Evolutionary conservation across 257 asterid genomes (phyloP).

Genomic region (Avicennia marina): DNA sequence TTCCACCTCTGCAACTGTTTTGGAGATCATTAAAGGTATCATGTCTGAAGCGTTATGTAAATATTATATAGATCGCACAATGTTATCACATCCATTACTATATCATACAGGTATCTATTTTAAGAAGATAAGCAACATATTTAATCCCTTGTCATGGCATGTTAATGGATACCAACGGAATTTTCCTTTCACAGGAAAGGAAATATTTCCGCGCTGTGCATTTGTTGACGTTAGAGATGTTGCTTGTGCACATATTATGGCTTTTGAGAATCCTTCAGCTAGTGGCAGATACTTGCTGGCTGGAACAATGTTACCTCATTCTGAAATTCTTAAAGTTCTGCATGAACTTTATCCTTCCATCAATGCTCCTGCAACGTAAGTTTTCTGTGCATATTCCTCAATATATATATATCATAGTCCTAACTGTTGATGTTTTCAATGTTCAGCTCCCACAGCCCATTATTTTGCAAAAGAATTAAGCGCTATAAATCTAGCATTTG

Average conservation of each 20-base stretch:
- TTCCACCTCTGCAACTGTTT: constrained; percentile 11
- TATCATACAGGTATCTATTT: not conserved
- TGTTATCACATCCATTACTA: not conserved
- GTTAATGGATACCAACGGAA: not conserved
- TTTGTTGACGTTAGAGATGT: constrained; percentile 42
- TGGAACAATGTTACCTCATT: constrained; percentile 8
- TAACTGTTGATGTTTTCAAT: no score
- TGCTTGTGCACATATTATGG: constrained; percentile 36
- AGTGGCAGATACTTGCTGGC: constrained; percentile 38
- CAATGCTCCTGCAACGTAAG: constrained; percentile 19
- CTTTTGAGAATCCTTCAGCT: constrained; percentile 36
- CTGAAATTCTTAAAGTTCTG: constrained; percentile 14
- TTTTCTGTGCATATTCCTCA: not conserved
- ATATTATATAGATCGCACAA: no score
- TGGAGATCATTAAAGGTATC: constrained; percentile 29
- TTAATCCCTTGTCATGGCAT: no score
- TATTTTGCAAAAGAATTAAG: no score
- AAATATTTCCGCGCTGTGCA: constrained; percentile 2
- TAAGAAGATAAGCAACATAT: not conserved
- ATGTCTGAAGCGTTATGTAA: no score
- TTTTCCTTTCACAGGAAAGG: constrained; percentile 17
- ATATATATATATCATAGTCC: not conserved
- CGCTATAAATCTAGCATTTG: no score
- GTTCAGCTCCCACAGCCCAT: no score
- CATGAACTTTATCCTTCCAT: constrained; percentile 31